phyloP scores from a whole-genome alignment of 2,329 filamentous ascomycete species.

The Botryotinia globosa region DNA sequence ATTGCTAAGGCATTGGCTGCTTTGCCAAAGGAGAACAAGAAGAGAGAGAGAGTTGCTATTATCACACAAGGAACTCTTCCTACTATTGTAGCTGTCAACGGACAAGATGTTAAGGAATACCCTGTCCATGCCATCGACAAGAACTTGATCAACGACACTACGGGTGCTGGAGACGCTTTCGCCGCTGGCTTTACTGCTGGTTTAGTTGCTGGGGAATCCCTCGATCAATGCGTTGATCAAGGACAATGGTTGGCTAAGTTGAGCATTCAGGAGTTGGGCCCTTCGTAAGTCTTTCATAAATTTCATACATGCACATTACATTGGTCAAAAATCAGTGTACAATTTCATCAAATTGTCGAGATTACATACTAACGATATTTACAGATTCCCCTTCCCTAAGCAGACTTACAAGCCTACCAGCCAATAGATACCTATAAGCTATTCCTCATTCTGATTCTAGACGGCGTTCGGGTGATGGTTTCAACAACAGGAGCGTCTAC shows the following conservation, averaged over 20 bases:
- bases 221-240: constrained; percentile 80
- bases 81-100: constrained; percentile 78
- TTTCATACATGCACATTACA: constrained; percentile 19
- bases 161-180: constrained; percentile 94
- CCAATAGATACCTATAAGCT: constrained; percentile 29
- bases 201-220: constrained; percentile 76
- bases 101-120: constrained; percentile 70
- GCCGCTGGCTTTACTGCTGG: constrained; percentile 91
- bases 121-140: constrained; percentile 75
- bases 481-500: constrained; percentile 50
- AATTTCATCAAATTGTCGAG: constrained; percentile 14
- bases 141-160: constrained; percentile 88
- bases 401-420: constrained; percentile 61
- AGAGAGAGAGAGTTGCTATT: constrained; percentile 81
- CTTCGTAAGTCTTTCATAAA: constrained; percentile 69
- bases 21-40: constrained; percentile 86
- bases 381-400: constrained; percentile 79
- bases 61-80: constrained; percentile 93
- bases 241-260: constrained; percentile 95
- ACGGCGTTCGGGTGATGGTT: constrained; percentile 51
- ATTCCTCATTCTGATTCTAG: constrained; percentile 41
- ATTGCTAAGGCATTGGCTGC: constrained; percentile 84
- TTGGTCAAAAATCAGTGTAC: neutral
- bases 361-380: constrained; percentile 30
- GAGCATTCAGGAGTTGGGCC: constrained; percentile 92